Evolutionary conservation across 768 basidiomycete genomes (phyloP).

Genomic region (Boletus reticuloceps): DNA sequence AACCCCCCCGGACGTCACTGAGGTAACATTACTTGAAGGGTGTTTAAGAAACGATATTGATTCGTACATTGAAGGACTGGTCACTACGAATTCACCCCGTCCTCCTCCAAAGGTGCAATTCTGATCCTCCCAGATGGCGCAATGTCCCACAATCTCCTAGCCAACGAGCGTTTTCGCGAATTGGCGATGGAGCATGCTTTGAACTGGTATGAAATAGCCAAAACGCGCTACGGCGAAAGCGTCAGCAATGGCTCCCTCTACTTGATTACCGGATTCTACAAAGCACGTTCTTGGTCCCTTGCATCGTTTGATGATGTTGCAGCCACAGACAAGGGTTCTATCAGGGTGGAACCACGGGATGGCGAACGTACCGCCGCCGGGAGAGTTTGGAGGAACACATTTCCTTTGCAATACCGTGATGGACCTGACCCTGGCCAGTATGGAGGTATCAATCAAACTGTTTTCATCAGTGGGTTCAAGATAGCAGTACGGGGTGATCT

Average conservation of each 20-base stretch:
- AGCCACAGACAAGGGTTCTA: not conserved
- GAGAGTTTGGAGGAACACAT: not conserved
- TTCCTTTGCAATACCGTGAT: not conserved
- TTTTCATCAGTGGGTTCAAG: conserved; percentile 20
- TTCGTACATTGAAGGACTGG: not conserved
- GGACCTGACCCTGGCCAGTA: not conserved
- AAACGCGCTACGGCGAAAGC: not conserved
- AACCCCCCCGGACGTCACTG: not conserved
- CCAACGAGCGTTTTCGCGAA: conserved; percentile 5
- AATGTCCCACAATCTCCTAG: not conserved
- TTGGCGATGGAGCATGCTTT: conserved; percentile 15
- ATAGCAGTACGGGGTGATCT: not conserved
- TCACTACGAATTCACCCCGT: conserved; percentile 1
- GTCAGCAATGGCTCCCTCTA: not conserved
- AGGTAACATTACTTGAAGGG: not conserved
- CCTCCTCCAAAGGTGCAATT: conserved; percentile 22
- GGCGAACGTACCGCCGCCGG: not conserved
- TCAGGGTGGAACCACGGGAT: no score
- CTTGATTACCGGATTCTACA: not conserved
- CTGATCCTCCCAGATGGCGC: conserved; percentile 31
- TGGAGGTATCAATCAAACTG: conserved; percentile 12
- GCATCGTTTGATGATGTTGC: not conserved
- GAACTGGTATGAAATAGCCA: conserved; percentile 23
- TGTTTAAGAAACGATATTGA: not conserved
- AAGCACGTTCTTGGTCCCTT: not conserved